Evolutionary conservation across 2,329 filamentous ascomycete species (phyloP), one percentile per base, ranked within the genome.

Genomic region (Cladosporium cucumerinum): DNA sequence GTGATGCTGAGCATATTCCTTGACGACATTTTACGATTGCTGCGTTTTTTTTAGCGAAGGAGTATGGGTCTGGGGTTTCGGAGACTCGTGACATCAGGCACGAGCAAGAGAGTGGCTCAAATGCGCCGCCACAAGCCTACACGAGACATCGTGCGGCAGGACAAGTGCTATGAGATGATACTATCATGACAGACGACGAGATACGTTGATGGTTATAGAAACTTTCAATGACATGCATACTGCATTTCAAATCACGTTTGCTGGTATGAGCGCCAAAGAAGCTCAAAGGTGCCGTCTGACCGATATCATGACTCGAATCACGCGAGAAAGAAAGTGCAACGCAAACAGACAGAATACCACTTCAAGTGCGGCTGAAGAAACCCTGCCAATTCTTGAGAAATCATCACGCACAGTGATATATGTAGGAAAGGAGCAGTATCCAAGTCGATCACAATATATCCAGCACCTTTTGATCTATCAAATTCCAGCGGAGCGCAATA

Each of bases 21-120:
- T 25, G 32, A 34, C 3, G 23, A 14, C 23, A 30, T 43, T 62
- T 26, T 11, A 52, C 18, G 3, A 32, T 62, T 62, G 60, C 34
- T 62, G 60, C 60, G 60, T 62, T 62, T 28, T 62, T 28, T 34
- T 32, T 25, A 62, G 60, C 60, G 60, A 62, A 51, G 25, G 43
- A 23, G 43, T 57, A 61, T 58, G 36, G 34, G 6, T 11, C 11
- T 46, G 12, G 54, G 51, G 10, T 32, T 12, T 12, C 2, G n/a
- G 26, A 30, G 51, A 32, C 3, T 18, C 28, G 51, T 54, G 51
- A 30, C 18, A 54, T 21, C 51, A 54, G 51, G 51, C 51, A 54
- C 28, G 51, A 32, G 51, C 18, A 32, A 10, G 7, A 3, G 5
- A 52, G 28, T 6, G 25, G 49, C 5, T 16, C 49, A 52, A 2